Evolutionary conservation across 441 rosid genomes (phyloP).

Genomic region (Biscutella laevigata): DNA sequence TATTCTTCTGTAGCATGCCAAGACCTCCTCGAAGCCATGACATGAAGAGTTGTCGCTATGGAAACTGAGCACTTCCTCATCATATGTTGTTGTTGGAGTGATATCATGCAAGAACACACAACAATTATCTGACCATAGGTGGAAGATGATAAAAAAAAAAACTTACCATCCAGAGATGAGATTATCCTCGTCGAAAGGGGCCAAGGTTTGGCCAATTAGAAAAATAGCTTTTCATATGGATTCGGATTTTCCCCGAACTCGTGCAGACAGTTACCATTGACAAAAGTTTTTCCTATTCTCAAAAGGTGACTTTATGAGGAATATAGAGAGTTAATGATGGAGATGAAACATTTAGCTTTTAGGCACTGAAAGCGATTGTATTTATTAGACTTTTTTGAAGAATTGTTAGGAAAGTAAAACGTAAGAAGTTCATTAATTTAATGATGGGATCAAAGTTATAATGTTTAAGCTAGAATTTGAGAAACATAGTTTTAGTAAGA

Average conservation of each 20-base stretch:
- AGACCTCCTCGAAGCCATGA: constrained; percentile 78
- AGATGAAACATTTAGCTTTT: too few species aligned
- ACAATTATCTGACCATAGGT: neutral
- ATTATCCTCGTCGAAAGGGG: constrained; percentile 85
- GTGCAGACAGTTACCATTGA: constrained; percentile 59
- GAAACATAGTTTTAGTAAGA: too few species aligned
- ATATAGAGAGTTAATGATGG: too few species aligned
- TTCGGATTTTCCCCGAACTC: constrained; percentile 45
- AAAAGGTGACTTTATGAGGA: too few species aligned
- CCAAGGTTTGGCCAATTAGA: constrained; percentile 67
- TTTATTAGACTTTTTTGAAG: too few species aligned
- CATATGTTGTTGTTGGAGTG: constrained; percentile 75
- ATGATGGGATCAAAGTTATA: too few species aligned
- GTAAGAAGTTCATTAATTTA: too few species aligned
- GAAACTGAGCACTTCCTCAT: constrained; percentile 64
- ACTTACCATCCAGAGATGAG: constrained; percentile 55
- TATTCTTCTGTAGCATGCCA: constrained; percentile 56
- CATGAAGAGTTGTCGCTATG: constrained; percentile 65
- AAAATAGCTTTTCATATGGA: constrained; percentile 74
- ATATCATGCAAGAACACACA: neutral
- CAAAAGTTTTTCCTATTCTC: constrained; percentile 48
- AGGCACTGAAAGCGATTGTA: too few species aligned
- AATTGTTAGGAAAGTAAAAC: too few species aligned
- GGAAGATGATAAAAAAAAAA: neutral
- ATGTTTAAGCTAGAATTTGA: too few species aligned